Base-by-base conservation (phyloP, 1,284 basidiomycete genomes). In the Marasmius sp. region DNA sequence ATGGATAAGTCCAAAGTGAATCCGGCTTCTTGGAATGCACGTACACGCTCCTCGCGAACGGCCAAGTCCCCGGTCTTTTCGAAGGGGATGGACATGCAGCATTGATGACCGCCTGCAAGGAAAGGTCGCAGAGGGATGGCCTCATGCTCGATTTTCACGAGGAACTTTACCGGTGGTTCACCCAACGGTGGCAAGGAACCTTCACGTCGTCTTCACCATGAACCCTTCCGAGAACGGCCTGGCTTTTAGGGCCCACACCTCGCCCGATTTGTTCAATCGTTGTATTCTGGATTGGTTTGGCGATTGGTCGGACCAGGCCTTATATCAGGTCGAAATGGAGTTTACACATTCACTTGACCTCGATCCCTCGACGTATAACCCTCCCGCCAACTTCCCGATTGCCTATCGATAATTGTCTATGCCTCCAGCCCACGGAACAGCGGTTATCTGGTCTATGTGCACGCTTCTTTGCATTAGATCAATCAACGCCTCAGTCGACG, bases 1-100 rank as follows among this genome's bases (percentile, higher is more conserved):
- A 98, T 99, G 96, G 97, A 99, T 75, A 98, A 99, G 75, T 97
- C 95, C 1, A 99, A 99, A 71, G 96, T 43, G 97, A 99, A 74
- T 95, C 97, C 5, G 97, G 97, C 60, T 98, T 99, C 83, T 80
- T 99, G 64, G 97, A 99, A 74, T 88, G 97, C 38, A 98, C 99
- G 95, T 99, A 99, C 75, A 99, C 96, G 0, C 86, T 99, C 4
- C 86, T 99, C 12, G 98, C 97, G 47, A 99, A 99, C 70, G 97
- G 97, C n/a, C 98, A 99, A 75, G 97, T 99, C 16, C 97, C 97
- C 0, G 97, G 98, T 73, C 83, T 99, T 12, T 99, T 99, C 71
- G 96, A 98, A 75, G 96, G 96, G 12, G 97, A 99, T 70, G 97
- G 99, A 72, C 92, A 98, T 73, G 88, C 95, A 14, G 92, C 95